Evolutionary conservation across 805 yeast genomes (phyloP), one percentile per base, ranked within the genome.

Genomic region (Suhomyces xylopsoci): DNA sequence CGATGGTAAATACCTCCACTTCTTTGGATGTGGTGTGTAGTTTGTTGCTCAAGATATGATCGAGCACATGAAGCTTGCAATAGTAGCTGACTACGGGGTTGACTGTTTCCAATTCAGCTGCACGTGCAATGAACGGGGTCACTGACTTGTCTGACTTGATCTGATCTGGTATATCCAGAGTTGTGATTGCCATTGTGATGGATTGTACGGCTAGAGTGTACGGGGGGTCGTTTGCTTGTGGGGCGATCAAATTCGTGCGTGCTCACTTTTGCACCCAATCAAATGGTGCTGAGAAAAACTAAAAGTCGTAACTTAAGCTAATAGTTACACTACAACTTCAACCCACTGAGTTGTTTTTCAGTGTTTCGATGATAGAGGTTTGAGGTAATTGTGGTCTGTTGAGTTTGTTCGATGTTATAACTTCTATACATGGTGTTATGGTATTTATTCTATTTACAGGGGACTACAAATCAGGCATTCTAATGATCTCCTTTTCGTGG

Each of bases 11-110:
- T 1, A 59, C 61, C 12, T 89, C 90, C 26, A 81, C 80, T 12
- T 79, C 86, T 7, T 74, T 70, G 54, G 81, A 80, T 1, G 71
- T 59, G 20, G 80, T 70, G 62, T 91, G 97, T 19, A 85, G 70
- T 51, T 82, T 80, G 43, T 79, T 68, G 36, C 76, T 76, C 19
- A 93, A 70, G 3, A 93, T 84, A 60, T 81, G 75, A 66, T 92
- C 93, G 2, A 88, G 85, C 0, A 91, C 88, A 62, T 87, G 85
- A 48, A 62, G 57, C 66, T 76, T 78, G 68, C 94, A 87, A 67
- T 81, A 88, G 67, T 89, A 90, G 5, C 93, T 75, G 26, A 90
- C 79, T 9, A 85, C 70, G 0, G 96, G 91, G 55, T 88, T 86
- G 8, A 76, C 78, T 0, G 60, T 54, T 17, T 69, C 74, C 41